Percentiles rank a stretch among this genome's conserved stretches.
These are phyloP conservation scores for Colletotrichum tropicicola DNA, from an alignment of 2,329 filamentous ascomycete species.

Conservation along the genomic window DNA sequence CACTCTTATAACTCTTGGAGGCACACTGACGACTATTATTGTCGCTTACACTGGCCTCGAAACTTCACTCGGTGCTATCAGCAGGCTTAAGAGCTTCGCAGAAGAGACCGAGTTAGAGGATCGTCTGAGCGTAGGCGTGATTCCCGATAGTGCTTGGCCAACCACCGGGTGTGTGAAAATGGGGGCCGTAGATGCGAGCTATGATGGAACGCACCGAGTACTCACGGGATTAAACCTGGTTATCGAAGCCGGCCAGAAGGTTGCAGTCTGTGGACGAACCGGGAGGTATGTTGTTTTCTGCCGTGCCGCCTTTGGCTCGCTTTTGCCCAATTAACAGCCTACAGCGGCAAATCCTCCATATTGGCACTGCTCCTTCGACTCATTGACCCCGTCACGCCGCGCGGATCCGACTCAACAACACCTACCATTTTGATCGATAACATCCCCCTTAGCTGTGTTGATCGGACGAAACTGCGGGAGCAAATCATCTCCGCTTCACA, in stretches of 20 bases:
- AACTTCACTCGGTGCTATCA: conserved; percentile 38
- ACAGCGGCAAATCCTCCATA: too few relatives aligned
- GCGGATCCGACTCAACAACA: too few relatives aligned
- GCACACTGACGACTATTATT: conserved; percentile 39
- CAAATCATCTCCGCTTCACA: too few relatives aligned
- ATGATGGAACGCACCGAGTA: neutral
- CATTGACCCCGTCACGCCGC: too few relatives aligned
- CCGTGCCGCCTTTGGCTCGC: neutral
- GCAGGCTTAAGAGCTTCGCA: conserved; percentile 37
- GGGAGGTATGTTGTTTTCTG: conserved; percentile 29
- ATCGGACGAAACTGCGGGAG: too few relatives aligned
- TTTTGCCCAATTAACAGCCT: too few relatives aligned
- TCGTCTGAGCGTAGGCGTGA: conserved; percentile 19
- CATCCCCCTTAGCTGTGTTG: too few relatives aligned
- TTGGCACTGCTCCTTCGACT: too few relatives aligned
- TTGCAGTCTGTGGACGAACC: conserved; percentile 47
- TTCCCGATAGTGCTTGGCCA: conserved; percentile 40
- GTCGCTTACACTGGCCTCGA: conserved; percentile 42
- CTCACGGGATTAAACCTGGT: conserved; percentile 28
- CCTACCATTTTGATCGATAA: too few relatives aligned
- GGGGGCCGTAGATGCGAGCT: conserved; percentile 38
- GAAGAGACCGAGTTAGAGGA: conserved; percentile 35
- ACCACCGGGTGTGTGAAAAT: conserved; percentile 38
- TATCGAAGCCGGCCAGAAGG: conserved; percentile 41
- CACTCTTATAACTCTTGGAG: conserved; percentile 47